Evolutionary conservation across 805 yeast species (phyloP), one percentile per base, ranked within the genome.

Genomic region (Saccharomycopsis schoenii): DNA sequence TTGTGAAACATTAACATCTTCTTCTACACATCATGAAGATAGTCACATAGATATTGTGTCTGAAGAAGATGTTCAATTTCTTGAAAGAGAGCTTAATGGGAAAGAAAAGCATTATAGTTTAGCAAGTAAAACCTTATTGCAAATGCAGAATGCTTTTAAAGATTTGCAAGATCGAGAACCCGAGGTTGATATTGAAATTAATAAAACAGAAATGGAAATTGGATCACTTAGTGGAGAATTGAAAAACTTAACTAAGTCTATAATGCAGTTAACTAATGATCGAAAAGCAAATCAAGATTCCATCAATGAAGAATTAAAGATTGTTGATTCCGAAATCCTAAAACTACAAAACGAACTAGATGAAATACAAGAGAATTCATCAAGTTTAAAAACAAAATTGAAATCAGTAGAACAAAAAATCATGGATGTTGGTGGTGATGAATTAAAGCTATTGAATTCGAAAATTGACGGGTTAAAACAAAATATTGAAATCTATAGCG

Each of bases 401-500:
- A 76, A 78, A 12, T 76, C 67, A 0, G 73, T 92, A 2, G 92
- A 90, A 66, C 88, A 85, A 61, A 80, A 84, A 68, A 89, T 94
- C 47, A 83, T 92, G 88, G 85, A 88, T 57, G 86, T 89, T 59
- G 99, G 99, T 59, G 99, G 99, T 63, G 85, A 88, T 9, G 84
- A 84, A 64, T 76, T 94, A 65, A 83, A 89, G 61, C 71, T 88
- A 63, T 97, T 91, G 67, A 86, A 83, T 63, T 82, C 96, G 0
- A 87, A 84, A 68, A 97, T 94, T 9, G 91, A 84, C 67, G 86
- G 96, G 1, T 76, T 87, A 40, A 76, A 77, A 52, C 88, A 87
- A 66, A 81, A 83, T 67, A 80, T 88, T 36, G 88, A 84, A 59
- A 80, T 86, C 19, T 70, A 83, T 14, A 75, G 73, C 41, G 81